phyloP scores from a whole-genome alignment of 2,329 filamentous ascomycete species.

The Chalaropsis thielavioides region DNA sequence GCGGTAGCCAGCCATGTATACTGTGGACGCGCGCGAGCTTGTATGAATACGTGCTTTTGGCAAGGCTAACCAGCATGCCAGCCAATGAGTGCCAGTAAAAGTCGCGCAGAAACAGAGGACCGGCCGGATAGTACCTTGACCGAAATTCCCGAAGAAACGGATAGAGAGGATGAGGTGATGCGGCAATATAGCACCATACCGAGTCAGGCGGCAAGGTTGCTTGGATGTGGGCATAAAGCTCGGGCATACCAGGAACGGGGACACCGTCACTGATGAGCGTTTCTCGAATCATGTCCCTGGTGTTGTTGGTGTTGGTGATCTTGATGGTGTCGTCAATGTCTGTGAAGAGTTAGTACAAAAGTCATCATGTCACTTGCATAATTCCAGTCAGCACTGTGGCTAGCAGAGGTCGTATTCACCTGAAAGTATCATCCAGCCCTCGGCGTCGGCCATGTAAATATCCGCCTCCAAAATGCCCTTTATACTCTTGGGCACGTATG shows the following conservation, averaged over 20 bases:
- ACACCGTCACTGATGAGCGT: slow-evolving; percentile 68
- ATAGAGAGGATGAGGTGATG: slow-evolving; percentile 89
- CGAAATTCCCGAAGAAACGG: slow-evolving; percentile 70
- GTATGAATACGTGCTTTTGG: slow-evolving; percentile 68
- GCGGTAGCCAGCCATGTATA: slow-evolving; percentile 65
- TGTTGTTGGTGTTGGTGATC: slow-evolving; percentile 65
- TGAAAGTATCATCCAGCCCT: slow-evolving; percentile 75
- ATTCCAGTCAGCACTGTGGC: neutral
- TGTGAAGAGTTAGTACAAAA: slow-evolving; percentile 21
- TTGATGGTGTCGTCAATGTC: slow-evolving; percentile 97
- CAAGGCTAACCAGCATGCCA: slow-evolving; percentile 65
- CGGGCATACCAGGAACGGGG: slow-evolving; percentile 67
- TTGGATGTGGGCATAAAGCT: slow-evolving; percentile 58
- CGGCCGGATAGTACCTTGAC: slow-evolving; percentile 53
- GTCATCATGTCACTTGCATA: neutral
- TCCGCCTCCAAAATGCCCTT: slow-evolving; percentile 47
- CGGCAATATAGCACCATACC: slow-evolving; percentile 85
- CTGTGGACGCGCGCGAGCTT: slow-evolving; percentile 69
- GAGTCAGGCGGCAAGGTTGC: slow-evolving; percentile 40
- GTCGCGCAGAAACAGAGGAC: slow-evolving; percentile 73
- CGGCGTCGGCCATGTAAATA: slow-evolving; percentile 59
- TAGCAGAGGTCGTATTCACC: slow-evolving; percentile 29
- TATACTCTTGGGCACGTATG: slow-evolving; percentile 36
- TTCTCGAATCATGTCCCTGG: slow-evolving; percentile 63
- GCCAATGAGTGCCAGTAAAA: slow-evolving; percentile 73